Conservation (phyloP, 2,329 filamentous ascomycete genomes). For the Hypoxylon sp. region DNA sequence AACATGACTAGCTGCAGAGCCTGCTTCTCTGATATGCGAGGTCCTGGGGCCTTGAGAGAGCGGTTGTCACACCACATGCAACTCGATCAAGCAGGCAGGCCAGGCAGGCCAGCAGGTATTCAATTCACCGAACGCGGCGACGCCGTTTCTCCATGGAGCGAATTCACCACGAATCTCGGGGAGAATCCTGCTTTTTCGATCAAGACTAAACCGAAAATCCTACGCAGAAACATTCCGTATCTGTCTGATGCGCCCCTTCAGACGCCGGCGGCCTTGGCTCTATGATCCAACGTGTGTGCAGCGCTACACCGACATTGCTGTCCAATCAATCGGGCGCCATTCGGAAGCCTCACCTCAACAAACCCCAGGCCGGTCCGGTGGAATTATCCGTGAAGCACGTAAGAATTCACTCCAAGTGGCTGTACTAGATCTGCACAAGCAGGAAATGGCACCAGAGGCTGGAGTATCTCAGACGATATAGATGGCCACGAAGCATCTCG, state of each 20-base stretch:
- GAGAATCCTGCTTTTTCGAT: conserved; percentile 1
- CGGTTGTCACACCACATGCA: conserved; percentile 5
- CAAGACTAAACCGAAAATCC: conserved; percentile 7
- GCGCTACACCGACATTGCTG: conserved; percentile 25
- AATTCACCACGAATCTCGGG: background rate
- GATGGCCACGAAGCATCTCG: background rate
- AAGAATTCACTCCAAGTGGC: conserved; percentile 9
- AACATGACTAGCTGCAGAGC: background rate
- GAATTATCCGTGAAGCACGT: conserved; percentile 10
- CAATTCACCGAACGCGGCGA: conserved; percentile 16
- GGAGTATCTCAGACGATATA: conserved; percentile 11
- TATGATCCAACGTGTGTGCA: conserved; percentile 22
- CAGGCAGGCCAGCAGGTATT: conserved; percentile 6
- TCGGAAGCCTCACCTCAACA: conserved; percentile 31
- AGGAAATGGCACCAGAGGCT: conserved; percentile 8
- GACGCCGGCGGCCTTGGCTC: conserved; percentile 7
- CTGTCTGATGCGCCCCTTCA: conserved; percentile 14
- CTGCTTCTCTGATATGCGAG: background rate
- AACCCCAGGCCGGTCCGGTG: conserved; percentile 14
- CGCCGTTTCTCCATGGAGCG: background rate
- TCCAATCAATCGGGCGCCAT: conserved; percentile 28
- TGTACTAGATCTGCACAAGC: background rate
- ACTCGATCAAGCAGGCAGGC: conserved; percentile 9
- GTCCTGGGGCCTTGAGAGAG: too few species aligned
- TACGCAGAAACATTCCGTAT: conserved; percentile 7